Evolutionary conservation across 139 green algal species (phyloP).

Genomic region (Coelastrella sp.): DNA sequence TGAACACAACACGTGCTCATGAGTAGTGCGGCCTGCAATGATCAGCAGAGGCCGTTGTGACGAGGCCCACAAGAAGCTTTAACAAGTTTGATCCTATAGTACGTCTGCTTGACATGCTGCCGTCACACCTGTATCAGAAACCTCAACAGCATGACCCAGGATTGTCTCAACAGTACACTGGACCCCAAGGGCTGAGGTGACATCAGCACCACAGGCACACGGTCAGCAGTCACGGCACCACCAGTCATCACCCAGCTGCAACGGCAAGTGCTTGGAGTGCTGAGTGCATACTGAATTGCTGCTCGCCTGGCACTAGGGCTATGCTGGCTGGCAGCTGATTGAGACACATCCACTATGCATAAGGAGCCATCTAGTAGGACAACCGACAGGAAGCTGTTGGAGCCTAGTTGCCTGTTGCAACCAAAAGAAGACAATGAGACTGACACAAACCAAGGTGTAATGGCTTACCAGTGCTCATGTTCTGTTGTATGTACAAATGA

Average conservation of each 20-base stretch:
- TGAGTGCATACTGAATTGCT: conserved; percentile 41
- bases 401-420: conserved; percentile 45
- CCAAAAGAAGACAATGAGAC: too few species aligned
- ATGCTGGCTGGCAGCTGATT: background rate
- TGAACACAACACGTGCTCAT: too few species aligned
- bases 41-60: too few species aligned
- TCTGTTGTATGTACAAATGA: too few species aligned
- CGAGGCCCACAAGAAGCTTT: background rate
- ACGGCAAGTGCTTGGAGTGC: conserved; percentile 26
- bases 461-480: too few species aligned
- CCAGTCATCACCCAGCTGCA: background rate
- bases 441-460: too few species aligned
- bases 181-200: conserved; percentile 54
- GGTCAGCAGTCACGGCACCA: too few species aligned
- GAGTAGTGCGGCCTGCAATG: too few species aligned
- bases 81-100: background rate
- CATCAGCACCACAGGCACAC: conserved; percentile 45
- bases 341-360: conserved; percentile 57
- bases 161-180: conserved; percentile 70
- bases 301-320: background rate
- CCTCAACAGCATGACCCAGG: conserved; percentile 77
- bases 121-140: conserved; percentile 75
- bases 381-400: conserved; percentile 60
- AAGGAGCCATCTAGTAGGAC: conserved; percentile 64
- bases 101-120: background rate